Conservation (phyloP, 306 rosid species). For the Cyamopsis tetragonoloba region DNA sequence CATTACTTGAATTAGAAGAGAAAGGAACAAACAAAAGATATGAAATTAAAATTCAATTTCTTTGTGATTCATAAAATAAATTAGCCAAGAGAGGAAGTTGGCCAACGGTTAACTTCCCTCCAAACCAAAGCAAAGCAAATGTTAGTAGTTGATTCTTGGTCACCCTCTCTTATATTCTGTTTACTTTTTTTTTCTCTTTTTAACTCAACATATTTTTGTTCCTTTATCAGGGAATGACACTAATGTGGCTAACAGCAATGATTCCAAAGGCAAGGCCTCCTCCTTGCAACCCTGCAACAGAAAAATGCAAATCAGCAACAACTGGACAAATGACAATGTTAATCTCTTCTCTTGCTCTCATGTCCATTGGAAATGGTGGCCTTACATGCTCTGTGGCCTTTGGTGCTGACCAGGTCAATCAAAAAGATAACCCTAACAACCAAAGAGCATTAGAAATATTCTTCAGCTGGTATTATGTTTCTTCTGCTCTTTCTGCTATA, state of each 20-base stretch:
- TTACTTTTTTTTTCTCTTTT: no score
- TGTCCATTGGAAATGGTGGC: conserved; percentile 63
- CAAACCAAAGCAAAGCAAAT: no score
- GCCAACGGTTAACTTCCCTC: no score
- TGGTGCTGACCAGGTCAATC: conserved; percentile 63
- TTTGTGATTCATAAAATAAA: no score
- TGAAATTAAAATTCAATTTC: no score
- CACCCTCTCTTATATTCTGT: no score
- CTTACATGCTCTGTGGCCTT: conserved; percentile 58
- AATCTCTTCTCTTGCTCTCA: conserved; percentile 37
- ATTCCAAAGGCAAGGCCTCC: conserved; percentile 52
- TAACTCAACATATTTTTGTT: no score
- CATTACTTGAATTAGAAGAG: no score
- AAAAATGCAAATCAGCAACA: conserved; percentile 41
- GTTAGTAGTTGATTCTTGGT: no score
- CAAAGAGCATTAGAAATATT: conserved; percentile 47
- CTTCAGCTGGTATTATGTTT: conserved; percentile 65
- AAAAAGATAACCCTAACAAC: conserved; percentile 38
- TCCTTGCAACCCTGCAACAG: conserved; percentile 32
- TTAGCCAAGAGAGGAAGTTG: no score
- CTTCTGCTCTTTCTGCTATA: conserved; percentile 37
- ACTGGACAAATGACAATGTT: conserved; percentile 40
- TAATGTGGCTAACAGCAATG: conserved; percentile 62
- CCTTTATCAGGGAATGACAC: conserved; percentile 43
- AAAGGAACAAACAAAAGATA: no score